Base-by-base conservation (phyloP, 2,329 filamentous ascomycete genomes). In the Colletotrichum sp. region DNA sequence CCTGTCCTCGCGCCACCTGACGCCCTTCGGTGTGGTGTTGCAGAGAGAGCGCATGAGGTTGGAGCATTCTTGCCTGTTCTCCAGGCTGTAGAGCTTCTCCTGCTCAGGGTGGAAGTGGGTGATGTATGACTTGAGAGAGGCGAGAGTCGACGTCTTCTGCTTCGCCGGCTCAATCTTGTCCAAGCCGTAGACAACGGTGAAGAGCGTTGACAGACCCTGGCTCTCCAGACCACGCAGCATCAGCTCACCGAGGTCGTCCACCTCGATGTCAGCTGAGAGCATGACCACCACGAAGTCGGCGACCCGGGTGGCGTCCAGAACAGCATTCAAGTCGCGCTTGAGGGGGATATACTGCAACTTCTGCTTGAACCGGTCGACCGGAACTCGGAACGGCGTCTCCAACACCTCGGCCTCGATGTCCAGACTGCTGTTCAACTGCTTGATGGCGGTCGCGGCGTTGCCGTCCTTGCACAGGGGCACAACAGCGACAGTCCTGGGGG, bases 1-100 rank as follows among this genome's bases (percentile, higher is more conserved):
- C 79, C 97, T 91, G 78, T 98, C 95, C 68, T 99, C 97, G 80
- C 97, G 92, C 97, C 97, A 99, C 78, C 93, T 89, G n/a, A 99
- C 92, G 1, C 97, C 97, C 86, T 98, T 99, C 13, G 97, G 96
- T 59, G 94, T 96, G 43, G 94, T 95, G 78, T 93, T 98, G 88
- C 97, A 99, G 18, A 99, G 87, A 32, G 96, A 96, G 68, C 98
- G 92, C 85, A 99, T 94, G 48, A 98, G 88, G 82, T 98, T 99
- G 67, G 95, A 92, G 82, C 95, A 96, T 83, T 99, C 97, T 82
- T 98, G 96, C 82, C 95, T 91, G 77, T 92, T 96, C 82, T 98
- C 96, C 71, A 98, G 89, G 79, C 93, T 97, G 84, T 96, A 95
- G 18, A 99, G 90, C 85, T 97, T 98, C 80, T 98, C 96, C 80